Evolutionary conservation across 2,329 filamentous ascomycete species (phyloP).

Genomic region (Chaetomiaceae sp.): DNA sequence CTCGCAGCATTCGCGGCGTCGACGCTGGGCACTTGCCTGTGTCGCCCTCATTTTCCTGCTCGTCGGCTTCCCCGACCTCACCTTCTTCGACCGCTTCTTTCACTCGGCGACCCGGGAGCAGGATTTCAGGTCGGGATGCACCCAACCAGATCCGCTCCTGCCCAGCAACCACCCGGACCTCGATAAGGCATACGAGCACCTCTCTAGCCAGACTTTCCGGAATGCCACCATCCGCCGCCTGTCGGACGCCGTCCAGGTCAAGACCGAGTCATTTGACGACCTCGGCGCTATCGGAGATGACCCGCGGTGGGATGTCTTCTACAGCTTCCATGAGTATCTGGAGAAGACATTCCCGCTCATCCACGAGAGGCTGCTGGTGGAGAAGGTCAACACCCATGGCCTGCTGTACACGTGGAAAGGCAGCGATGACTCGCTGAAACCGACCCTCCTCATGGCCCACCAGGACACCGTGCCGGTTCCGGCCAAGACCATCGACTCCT

Average conservation of each 20-base stretch:
- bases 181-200: conserved; percentile 19
- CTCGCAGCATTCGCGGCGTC: not conserved
- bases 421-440: conserved; percentile 42
- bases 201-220: conserved; percentile 21
- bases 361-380: conserved; percentile 41
- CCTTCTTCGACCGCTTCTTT: not conserved
- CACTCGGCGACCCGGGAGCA: not conserved
- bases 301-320: conserved; percentile 52
- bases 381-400: conserved; percentile 54
- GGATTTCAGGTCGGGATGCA: conserved; percentile 18
- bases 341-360: conserved; percentile 45
- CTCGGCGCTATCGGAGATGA: conserved; percentile 49
- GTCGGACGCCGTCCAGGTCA: conserved; percentile 28
- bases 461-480: conserved; percentile 59
- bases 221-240: conserved; percentile 25
- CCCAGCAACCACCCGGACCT: conserved; percentile 18
- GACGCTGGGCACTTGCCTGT: not conserved
- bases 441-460: conserved; percentile 55
- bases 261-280: conserved; percentile 34
- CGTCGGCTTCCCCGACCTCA: not conserved
- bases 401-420: conserved; percentile 54
- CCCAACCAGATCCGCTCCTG: conserved; percentile 22
- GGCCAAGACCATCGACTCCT: conserved; percentile 42
- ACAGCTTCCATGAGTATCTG: conserved; percentile 46
- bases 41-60: not conserved